Conservation (phyloP, 1,139 yeast genomes). For the Hanseniaspora sp. region DNA sequence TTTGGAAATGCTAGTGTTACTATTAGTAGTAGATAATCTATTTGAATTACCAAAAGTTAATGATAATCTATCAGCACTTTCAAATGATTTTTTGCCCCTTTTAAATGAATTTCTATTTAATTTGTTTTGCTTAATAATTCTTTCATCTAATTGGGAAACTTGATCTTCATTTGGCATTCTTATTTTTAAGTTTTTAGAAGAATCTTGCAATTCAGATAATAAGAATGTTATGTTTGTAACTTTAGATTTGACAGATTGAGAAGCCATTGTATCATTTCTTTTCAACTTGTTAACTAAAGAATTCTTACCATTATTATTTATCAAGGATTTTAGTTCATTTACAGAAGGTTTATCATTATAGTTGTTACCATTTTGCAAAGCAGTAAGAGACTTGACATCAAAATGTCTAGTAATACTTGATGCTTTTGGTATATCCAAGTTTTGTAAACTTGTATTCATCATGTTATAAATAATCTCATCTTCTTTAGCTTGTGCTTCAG, state of each 20-base stretch:
- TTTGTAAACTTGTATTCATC: slow-evolving; percentile 15
- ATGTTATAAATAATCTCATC: slow-evolving; percentile 9
- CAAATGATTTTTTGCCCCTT: not conserved
- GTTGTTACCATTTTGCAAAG: slow-evolving; percentile 1
- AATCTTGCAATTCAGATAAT: slow-evolving; percentile 25
- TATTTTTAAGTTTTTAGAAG: slow-evolving; percentile 22
- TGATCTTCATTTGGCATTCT: slow-evolving; percentile 30
- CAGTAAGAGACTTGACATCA: slow-evolving; percentile 14
- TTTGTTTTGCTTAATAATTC: slow-evolving; percentile 10
- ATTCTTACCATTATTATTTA: not conserved
- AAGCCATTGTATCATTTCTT: slow-evolving; percentile 18
- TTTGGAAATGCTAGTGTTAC: not conserved
- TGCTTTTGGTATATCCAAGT: slow-evolving; percentile 1
- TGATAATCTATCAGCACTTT: not conserved
- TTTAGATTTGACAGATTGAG: slow-evolving; percentile 30
- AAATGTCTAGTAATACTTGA: slow-evolving; percentile 10
- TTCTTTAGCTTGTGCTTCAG: slow-evolving; percentile 3
- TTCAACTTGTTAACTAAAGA: not conserved
- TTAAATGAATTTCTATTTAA: slow-evolving; percentile 9
- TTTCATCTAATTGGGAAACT: slow-evolving; percentile 25
- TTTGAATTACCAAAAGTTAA: not conserved
- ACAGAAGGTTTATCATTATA: slow-evolving; percentile 1
- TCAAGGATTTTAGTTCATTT: slow-evolving; percentile 5
- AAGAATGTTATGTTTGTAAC: slow-evolving; percentile 30
- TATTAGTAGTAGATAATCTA: not conserved